phyloP scores from a whole-genome alignment of 768 basidiomycete genomes.

The Boletus pseudo-olivaceus region DNA sequence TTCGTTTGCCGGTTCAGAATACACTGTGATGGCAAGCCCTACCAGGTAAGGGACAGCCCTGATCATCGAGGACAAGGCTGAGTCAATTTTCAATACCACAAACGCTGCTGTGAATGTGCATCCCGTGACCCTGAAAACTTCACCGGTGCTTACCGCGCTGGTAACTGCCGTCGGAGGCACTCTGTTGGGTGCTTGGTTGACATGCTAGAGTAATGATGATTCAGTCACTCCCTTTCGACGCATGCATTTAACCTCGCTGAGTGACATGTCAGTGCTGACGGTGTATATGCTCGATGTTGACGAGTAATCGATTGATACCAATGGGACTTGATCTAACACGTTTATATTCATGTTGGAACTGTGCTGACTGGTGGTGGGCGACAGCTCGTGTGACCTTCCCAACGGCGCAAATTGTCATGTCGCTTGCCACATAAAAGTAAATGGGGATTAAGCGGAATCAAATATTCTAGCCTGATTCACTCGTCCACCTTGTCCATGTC shows the following conservation, averaged over 20 bases:
- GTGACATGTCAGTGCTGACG: not conserved
- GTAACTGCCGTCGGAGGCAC: conserved; percentile 29
- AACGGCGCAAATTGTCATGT: not conserved
- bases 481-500: conserved; percentile 43
- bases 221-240: not conserved
- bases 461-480: conserved; percentile 6
- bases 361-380: not conserved
- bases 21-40: conserved; percentile 39
- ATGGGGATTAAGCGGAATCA: not conserved
- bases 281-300: not conserved
- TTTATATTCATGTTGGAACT: not conserved
- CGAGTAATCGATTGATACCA: not conserved
- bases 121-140: conserved; percentile 11
- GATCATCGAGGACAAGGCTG: not conserved
- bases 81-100: conserved; percentile 6
- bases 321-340: not conserved
- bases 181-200: conserved; percentile 40
- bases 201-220: conserved; percentile 21
- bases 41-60: conserved; percentile 10
- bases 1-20: conserved; percentile 50
- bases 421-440: not conserved
- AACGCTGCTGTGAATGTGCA: conserved; percentile 16
- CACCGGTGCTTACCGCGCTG: conserved; percentile 31
- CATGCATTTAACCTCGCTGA: not conserved
- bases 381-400: not conserved